Conservation (phyloP, 805 yeast species). For the Candida broadrunensis region DNA sequence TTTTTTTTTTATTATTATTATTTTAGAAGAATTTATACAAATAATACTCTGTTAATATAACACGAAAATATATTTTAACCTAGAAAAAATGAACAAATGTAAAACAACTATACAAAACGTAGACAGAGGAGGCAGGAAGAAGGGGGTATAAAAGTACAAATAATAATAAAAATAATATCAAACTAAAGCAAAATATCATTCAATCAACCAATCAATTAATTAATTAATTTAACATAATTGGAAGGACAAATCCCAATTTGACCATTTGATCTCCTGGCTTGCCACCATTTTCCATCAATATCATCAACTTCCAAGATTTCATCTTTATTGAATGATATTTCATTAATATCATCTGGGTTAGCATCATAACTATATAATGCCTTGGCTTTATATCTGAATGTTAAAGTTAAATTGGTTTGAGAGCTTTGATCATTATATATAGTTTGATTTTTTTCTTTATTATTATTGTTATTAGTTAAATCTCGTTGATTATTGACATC, state of each 20-base stretch:
- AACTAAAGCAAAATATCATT: too few species aligned
- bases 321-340: conserved; percentile 84
- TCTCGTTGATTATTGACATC: conserved; percentile 31
- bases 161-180: too few species aligned
- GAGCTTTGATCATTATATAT: conserved; percentile 14
- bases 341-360: conserved; percentile 89
- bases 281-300: conserved; percentile 98
- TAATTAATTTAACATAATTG: conserved; percentile 80
- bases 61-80: not conserved
- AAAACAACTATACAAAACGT: too few species aligned
- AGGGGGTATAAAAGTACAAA: not conserved
- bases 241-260: conserved; percentile 96
- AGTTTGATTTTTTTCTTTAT: conserved; percentile 18
- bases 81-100: too few species aligned
- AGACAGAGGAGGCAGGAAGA: not conserved
- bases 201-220: conserved; percentile 10
- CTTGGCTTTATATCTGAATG: conserved; percentile 79
- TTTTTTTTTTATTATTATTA: too few species aligned
- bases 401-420: conserved; percentile 23
- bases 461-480: conserved; percentile 19
- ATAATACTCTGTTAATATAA: too few species aligned
- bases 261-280: conserved; percentile 84
- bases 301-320: conserved; percentile 91
- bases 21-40: too few species aligned
- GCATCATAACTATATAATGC: conserved; percentile 88